Conservation (phyloP, 139 green algal genomes). For the Volvox reticuliferus region DNA sequence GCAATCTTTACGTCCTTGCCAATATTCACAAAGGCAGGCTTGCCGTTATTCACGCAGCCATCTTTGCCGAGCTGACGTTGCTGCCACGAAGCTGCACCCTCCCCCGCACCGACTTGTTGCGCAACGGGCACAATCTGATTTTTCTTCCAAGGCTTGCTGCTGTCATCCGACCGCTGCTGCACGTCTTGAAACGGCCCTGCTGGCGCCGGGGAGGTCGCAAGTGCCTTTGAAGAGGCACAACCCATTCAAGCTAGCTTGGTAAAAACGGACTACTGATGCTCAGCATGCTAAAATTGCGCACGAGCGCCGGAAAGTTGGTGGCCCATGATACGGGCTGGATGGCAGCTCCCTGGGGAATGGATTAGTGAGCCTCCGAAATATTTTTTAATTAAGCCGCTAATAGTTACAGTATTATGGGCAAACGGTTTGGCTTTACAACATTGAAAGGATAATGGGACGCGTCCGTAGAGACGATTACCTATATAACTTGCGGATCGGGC, state of each 20-base stretch:
- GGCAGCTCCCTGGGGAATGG: too few species aligned
- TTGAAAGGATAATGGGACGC: too few species aligned
- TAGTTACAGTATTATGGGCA: too few species aligned
- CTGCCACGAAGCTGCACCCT: background rate
- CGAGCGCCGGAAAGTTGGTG: background rate
- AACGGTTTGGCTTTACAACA: too few species aligned
- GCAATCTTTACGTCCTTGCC: background rate
- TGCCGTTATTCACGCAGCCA: too few species aligned
- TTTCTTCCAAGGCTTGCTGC: slow-evolving; percentile 46
- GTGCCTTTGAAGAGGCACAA: slow-evolving; percentile 5
- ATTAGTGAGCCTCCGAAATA: too few species aligned
- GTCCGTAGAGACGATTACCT: too few species aligned
- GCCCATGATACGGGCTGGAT: background rate
- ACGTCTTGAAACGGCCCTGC: background rate
- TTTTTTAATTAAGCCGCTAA: too few species aligned
- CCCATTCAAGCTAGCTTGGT: slow-evolving; percentile 8
- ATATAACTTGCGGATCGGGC: too few species aligned
- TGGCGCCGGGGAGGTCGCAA: background rate
- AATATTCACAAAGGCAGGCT: background rate
- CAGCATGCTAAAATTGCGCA: background rate
- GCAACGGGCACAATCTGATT: slow-evolving; percentile 21
- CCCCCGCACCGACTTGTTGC: background rate
- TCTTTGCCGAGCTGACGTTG: slow-evolving; percentile 7
- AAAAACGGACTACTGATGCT: background rate
- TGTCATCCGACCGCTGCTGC: slow-evolving; percentile 22